Conservation (phyloP, 768 basidiomycete species). For the Sutorius australiensis region DNA sequence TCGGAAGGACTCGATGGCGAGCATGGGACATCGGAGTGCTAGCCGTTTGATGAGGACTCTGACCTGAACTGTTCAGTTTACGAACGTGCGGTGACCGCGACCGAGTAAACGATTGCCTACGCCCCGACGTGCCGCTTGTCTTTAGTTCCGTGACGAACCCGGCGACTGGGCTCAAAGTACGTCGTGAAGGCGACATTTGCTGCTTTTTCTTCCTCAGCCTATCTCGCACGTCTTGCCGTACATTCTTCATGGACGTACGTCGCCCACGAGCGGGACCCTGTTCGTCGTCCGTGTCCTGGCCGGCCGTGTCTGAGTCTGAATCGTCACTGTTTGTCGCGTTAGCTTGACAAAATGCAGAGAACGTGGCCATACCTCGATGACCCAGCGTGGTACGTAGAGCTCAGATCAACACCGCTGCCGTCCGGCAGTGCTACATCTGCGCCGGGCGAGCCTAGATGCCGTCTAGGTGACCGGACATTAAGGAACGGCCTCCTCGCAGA, state of each 20-base stretch:
- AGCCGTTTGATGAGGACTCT: constrained; percentile 34
- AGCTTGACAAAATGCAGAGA: constrained; percentile 1
- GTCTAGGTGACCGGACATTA: constrained; percentile 26
- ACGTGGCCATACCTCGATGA: constrained; percentile 62
- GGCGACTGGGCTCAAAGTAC: constrained; percentile 21
- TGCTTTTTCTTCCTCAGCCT: constrained; percentile 28
- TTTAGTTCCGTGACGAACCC: constrained; percentile 33
- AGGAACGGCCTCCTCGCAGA: constrained; percentile 36
- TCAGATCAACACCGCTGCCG: constrained; percentile 56
- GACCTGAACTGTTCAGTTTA: constrained; percentile 30
- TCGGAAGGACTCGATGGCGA: constrained; percentile 36
- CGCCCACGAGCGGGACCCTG: constrained; percentile 42
- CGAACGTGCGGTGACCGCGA: constrained; percentile 63
- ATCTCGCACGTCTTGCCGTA: constrained; percentile 25
- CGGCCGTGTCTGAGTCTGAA: constrained; percentile 49
- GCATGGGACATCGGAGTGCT: constrained; percentile 41
- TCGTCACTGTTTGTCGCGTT: constrained; percentile 41
- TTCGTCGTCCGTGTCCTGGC: constrained; percentile 57
- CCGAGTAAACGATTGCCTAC: constrained; percentile 57
- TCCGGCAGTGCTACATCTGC: constrained; percentile 19
- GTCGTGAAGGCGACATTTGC: constrained; percentile 22
- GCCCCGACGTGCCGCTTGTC: constrained; percentile 33
- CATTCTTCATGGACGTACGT: constrained; percentile 31
- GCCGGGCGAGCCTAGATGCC: constrained; percentile 25
- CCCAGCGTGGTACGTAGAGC: constrained; percentile 84